Conservation (phyloP, 176 grass and related monocot species). For the Aegilops longissima region DNA sequence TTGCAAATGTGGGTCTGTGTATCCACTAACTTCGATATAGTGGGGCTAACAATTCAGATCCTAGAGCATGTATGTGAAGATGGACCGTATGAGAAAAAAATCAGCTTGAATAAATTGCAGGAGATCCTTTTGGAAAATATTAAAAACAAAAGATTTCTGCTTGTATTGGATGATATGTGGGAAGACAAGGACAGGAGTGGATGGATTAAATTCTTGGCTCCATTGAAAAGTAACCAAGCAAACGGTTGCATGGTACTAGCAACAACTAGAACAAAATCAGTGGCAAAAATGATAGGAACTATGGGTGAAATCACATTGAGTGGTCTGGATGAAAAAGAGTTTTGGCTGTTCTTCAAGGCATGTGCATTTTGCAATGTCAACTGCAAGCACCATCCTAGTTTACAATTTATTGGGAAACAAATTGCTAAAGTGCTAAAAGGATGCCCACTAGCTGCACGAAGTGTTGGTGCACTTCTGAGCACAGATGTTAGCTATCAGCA, state of each 20-base stretch:
- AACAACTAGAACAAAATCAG: conserved; percentile 24
- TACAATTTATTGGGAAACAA: background rate
- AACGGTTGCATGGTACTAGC: conserved; percentile 29
- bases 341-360: conserved; percentile 44
- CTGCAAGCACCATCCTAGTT: background rate
- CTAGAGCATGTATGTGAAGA: conserved; percentile 4
- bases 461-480: conserved; percentile 21
- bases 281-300: conserved; percentile 34
- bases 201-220: no score
- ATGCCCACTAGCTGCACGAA: conserved; percentile 21
- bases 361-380: conserved; percentile 43
- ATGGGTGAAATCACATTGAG: background rate
- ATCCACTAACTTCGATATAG: background rate
- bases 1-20: conserved; percentile 49
- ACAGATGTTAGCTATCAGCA: background rate
- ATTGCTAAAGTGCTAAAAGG: conserved; percentile 26
- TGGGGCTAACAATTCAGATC: background rate
- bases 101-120: background rate
- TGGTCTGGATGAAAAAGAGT: conserved; percentile 22
- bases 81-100: background rate
- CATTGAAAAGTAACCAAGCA: background rate
- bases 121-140: conserved; percentile 15
- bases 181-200: background rate
- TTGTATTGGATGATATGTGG: conserved; percentile 30
- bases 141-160: conserved; percentile 6